Conservation (phyloP, 441 rosid genomes). For the Jatropha podagrica region DNA sequence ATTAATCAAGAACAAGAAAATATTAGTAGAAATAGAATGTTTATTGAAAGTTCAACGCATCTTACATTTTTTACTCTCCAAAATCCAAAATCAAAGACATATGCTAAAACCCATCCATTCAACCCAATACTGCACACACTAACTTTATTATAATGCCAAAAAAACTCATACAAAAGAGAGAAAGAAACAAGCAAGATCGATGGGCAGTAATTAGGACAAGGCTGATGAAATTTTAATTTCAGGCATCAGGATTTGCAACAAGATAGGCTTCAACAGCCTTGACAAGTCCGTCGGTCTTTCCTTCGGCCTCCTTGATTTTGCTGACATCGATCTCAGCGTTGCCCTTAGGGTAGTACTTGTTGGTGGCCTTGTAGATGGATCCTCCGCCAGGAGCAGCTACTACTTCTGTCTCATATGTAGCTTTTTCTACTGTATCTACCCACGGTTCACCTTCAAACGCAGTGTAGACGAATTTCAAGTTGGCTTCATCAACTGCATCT, state of each 20-base stretch:
- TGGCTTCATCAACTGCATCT: not conserved
- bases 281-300: not conserved
- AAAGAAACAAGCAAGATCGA: not conserved
- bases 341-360: conserved; percentile 13
- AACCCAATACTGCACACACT: too few species aligned
- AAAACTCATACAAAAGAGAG: too few species aligned
- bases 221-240: not conserved
- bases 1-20: too few species aligned
- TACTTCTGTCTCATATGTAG: conserved; percentile 16
- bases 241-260: conserved; percentile 3
- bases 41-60: too few species aligned
- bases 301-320: not conserved
- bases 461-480: not conserved
- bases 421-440: not conserved
- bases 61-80: too few species aligned
- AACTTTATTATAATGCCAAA: too few species aligned
- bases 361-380: conserved; percentile 28
- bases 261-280: not conserved
- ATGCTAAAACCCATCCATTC: too few species aligned
- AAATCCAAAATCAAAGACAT: too few species aligned
- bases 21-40: too few species aligned
- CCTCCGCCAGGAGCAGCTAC: conserved; percentile 35
- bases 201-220: too few species aligned
- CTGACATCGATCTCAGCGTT: not conserved
- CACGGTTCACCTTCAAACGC: not conserved